Evolutionary conservation across 2,329 filamentous ascomycete genomes (phyloP).

Genomic region (Drechslerella coelobrocha): DNA sequence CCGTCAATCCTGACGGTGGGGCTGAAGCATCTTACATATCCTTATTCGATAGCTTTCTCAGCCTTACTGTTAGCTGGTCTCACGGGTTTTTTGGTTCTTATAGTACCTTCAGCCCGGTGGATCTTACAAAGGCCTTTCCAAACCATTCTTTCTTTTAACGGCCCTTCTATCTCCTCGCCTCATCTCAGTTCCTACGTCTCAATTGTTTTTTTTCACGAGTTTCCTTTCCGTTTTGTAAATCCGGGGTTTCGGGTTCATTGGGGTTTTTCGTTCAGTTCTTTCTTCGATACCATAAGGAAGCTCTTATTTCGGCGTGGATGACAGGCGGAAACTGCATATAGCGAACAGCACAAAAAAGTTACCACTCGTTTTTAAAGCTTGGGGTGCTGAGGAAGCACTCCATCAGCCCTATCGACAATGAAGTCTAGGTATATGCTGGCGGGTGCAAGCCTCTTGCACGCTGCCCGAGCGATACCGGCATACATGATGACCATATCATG

Average conservation of each 20-base stretch:
- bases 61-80: constrained; percentile 47
- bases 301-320: constrained; percentile 28
- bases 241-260: constrained; percentile 51
- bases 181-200: constrained; percentile 24
- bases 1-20: constrained; percentile 49
- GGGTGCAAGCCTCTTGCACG: constrained; percentile 42
- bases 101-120: constrained; percentile 51
- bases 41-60: constrained; percentile 38
- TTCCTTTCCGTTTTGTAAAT: constrained; percentile 49
- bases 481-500: constrained; percentile 48
- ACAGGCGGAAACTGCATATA: constrained; percentile 23
- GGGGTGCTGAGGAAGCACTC: constrained; percentile 36
- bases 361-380: constrained; percentile 35
- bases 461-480: constrained; percentile 38
- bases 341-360: constrained; percentile 24
- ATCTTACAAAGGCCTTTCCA: constrained; percentile 38
- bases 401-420: constrained; percentile 28
- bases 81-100: constrained; percentile 42
- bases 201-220: constrained; percentile 42
- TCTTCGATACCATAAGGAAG: constrained; percentile 36
- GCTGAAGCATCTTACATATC: constrained; percentile 48
- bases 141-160: constrained; percentile 48
- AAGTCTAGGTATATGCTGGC: constrained; percentile 45
- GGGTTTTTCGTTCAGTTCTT: constrained; percentile 37
- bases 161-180: constrained; percentile 25